Evolutionary conservation across 805 yeast species (phyloP).

Genomic region (Candida multigemmis): DNA sequence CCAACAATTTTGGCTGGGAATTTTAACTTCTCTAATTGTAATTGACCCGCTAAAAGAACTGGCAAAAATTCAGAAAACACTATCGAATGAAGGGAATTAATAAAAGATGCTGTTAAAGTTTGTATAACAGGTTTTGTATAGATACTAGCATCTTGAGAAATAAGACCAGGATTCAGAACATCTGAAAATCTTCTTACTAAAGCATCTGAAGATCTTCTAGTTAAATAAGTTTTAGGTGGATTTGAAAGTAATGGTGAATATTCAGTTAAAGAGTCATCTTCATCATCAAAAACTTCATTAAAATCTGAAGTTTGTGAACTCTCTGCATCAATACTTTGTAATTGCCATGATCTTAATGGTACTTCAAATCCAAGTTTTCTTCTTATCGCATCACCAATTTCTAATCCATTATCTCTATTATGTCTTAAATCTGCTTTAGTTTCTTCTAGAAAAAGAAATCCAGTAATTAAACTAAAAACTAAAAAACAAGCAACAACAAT

Average conservation of each 20-base stretch:
- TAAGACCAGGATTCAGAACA: too few species aligned
- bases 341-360: slow-evolving; percentile 22
- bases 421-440: slow-evolving; percentile 16
- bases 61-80: slow-evolving; percentile 28
- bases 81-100: slow-evolving; percentile 22
- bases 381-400: slow-evolving; percentile 25
- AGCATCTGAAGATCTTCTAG: slow-evolving; percentile 11
- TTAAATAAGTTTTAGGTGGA: slow-evolving; percentile 1
- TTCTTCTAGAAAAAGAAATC: slow-evolving; percentile 29
- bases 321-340: slow-evolving; percentile 1
- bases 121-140: slow-evolving; percentile 22
- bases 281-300: slow-evolving; percentile 2
- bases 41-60: slow-evolving; percentile 23
- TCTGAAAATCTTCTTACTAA: slow-evolving; percentile 12
- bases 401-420: slow-evolving; percentile 22
- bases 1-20: slow-evolving; percentile 29
- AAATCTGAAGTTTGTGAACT: slow-evolving; percentile 1
- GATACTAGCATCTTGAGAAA: slow-evolving; percentile 1
- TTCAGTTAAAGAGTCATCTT: slow-evolving; percentile 1
- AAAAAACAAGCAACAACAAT: slow-evolving; percentile 21
- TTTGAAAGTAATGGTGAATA: background rate
- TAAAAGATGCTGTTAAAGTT: slow-evolving; percentile 23
- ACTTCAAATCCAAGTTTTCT: slow-evolving; percentile 14
- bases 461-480: slow-evolving; percentile 14
- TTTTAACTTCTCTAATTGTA: slow-evolving; percentile 13